Conservation (phyloP, 306 rosid genomes). For the Trifolium pratense region DNA sequence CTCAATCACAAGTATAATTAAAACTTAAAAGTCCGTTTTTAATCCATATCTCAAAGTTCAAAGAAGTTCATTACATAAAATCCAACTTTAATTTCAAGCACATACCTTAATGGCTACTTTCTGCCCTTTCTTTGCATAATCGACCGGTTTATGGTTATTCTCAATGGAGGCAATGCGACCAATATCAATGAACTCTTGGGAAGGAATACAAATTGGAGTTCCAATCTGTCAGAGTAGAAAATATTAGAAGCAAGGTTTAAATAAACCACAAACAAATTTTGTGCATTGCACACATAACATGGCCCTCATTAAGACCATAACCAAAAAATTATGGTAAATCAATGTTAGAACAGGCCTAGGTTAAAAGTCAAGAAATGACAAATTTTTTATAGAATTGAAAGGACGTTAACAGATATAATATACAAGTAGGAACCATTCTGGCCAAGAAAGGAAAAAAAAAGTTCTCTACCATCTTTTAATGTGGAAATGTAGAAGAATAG, state of each 20-base stretch:
- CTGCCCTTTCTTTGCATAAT: conserved; percentile 87
- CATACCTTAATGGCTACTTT: conserved; percentile 90
- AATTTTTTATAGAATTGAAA: neutral
- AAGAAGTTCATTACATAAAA: neutral
- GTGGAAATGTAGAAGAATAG: neutral
- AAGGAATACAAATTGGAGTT: conserved; percentile 92
- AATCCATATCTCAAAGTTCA: conserved; percentile 6
- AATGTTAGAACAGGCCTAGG: neutral
- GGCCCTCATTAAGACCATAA: conserved; percentile 15
- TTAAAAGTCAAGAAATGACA: neutral
- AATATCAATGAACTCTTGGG: conserved; percentile 79
- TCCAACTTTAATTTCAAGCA: conserved; percentile 20
- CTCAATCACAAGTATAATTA: neutral
- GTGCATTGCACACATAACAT: conserved; percentile 8
- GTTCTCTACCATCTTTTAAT: neutral
- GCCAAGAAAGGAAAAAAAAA: neutral
- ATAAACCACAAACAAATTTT: conserved; percentile 1
- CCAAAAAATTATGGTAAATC: conserved; percentile 16
- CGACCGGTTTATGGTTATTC: conserved; percentile 90
- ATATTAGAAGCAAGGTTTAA: conserved; percentile 35
- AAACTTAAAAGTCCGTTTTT: conserved; percentile 13
- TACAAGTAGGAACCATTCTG: neutral
- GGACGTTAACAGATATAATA: neutral
- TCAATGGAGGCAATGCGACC: conserved; percentile 90
- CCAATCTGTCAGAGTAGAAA: conserved; percentile 72